A percentile compares a stretch with the other conserved stretches of the same genome.
Conservation (phyloP, 2,329 filamentous ascomycete genomes). For the Aspergillus jensenii region DNA sequence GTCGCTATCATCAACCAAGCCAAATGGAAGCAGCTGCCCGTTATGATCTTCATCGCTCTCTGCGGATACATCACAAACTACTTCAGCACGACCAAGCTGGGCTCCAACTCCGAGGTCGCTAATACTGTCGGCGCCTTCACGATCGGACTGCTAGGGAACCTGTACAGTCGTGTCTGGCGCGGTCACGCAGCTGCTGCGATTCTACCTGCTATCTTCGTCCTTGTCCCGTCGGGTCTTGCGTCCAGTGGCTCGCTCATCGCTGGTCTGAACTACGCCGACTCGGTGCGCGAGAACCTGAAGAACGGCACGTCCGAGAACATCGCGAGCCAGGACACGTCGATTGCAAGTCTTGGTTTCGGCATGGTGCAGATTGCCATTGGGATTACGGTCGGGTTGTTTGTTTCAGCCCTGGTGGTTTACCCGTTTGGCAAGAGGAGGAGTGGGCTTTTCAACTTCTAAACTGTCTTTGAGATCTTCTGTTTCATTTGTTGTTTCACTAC, state of each 20-base stretch:
- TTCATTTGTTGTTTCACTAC: neutral
- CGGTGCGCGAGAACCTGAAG: constrained; percentile 39
- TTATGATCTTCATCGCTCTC: constrained; percentile 74
- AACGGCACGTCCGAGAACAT: constrained; percentile 6
- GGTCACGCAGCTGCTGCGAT: constrained; percentile 83
- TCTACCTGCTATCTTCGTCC: constrained; percentile 81
- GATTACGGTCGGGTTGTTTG: constrained; percentile 50
- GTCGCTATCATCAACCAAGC: constrained; percentile 80
- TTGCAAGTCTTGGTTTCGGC: constrained; percentile 44
- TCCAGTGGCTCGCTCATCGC: constrained; percentile 59
- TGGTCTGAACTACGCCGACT: constrained; percentile 58
- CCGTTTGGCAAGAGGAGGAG: constrained; percentile 51
- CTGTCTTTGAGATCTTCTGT: neutral
- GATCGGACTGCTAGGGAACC: constrained; percentile 79
- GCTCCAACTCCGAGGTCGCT: constrained; percentile 70
- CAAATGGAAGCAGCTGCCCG: constrained; percentile 75
- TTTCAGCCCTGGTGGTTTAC: constrained; percentile 50
- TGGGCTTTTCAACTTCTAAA: constrained; percentile 48
- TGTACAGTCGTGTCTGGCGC: constrained; percentile 72
- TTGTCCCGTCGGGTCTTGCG: constrained; percentile 62
- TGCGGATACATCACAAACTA: constrained; percentile 76
- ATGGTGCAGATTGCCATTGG: constrained; percentile 52
- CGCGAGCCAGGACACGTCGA: constrained; percentile 18
- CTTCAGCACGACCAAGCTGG: constrained; percentile 67
- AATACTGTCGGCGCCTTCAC: constrained; percentile 77